Conservation (phyloP, 2,329 filamentous ascomycete genomes). For the Macrophomina pseudophaseolina region DNA sequence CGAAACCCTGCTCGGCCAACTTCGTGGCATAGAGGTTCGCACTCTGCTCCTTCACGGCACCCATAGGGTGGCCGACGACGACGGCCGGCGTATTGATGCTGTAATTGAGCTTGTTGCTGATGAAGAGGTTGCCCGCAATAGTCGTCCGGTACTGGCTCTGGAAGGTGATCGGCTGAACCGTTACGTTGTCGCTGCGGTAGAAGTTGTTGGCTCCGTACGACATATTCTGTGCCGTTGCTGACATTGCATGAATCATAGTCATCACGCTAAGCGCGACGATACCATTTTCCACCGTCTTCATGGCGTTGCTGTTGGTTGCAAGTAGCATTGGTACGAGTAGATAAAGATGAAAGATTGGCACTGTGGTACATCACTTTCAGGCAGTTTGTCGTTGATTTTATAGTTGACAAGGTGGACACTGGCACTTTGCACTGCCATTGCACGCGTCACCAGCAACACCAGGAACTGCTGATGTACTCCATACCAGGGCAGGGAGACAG, state of each 20-base stretch:
- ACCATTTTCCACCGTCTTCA: background rate
- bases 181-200: constrained; percentile 29
- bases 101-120: constrained; percentile 25
- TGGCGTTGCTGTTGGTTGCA: background rate
- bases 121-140: constrained; percentile 29
- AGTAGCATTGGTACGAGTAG: background rate
- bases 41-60: constrained; percentile 40
- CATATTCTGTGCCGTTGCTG: constrained; percentile 28
- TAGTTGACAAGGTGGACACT: background rate
- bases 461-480: background rate
- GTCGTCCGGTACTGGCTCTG: constrained; percentile 27
- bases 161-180: constrained; percentile 29
- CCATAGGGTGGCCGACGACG: constrained; percentile 38
- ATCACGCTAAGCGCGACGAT: background rate
- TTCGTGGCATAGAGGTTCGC: constrained; percentile 41
- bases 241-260: background rate
- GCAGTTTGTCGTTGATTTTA: background rate
- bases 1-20: constrained; percentile 36
- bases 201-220: constrained; percentile 31
- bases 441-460: background rate
- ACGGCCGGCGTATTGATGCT: constrained; percentile 29
- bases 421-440: background rate
- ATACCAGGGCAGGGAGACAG: background rate
- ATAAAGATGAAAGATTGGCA: background rate
- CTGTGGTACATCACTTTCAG: background rate